Base-by-base conservation (phyloP, 495 filamentous ascomycete species). In the Pseudoneurospora amorphoporcata region DNA sequence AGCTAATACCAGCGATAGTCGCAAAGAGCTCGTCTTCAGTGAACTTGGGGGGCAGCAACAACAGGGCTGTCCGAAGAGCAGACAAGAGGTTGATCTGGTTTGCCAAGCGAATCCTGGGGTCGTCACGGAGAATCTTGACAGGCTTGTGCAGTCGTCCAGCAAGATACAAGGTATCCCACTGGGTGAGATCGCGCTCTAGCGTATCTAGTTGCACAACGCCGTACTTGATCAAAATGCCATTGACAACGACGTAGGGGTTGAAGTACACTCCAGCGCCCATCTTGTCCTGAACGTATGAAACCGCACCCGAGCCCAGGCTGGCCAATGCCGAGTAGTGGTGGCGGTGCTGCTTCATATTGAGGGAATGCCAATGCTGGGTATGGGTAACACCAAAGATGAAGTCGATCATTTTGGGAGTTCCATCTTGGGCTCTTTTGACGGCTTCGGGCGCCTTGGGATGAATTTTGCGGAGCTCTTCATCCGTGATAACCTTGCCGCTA, bases 361-460 rank as follows among this genome's bases (percentile, higher is more conserved):
- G 82, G 23, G 90, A 91, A 83, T 99, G 95, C 94, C 95, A 99
- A 82, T 99, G 95, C 78, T 99, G 92, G 3, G 92, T 94, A 80
- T 97, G 92, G 6, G 91, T 92, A 14, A 98, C 95, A 40, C 95
- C 96, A 75, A 98, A 97, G 71, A 99, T 96, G 77, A 98, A 95
- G 80, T 99, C 95, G 75, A 99, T 97, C 92, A 98, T 96, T 81
- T 98, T 98, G 9, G 91, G 92, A 2, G 89, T 90, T 45, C 92
- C 92, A 76, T 92, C 89, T 78, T 98, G 94, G 74, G 92, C 91
- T 42, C 91, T 90, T 69, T 89, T 83, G 41, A 97, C 91, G 12
- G 92, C 93, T 35, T 87, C 81, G 23, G 92, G 92, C 3, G 93
- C 88, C 70, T 93, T 89, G 3, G 93, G 90, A 76, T 97, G 94